Base-by-base conservation (phyloP, 106 monocot species). In the Platanthera zijinensis region DNA sequence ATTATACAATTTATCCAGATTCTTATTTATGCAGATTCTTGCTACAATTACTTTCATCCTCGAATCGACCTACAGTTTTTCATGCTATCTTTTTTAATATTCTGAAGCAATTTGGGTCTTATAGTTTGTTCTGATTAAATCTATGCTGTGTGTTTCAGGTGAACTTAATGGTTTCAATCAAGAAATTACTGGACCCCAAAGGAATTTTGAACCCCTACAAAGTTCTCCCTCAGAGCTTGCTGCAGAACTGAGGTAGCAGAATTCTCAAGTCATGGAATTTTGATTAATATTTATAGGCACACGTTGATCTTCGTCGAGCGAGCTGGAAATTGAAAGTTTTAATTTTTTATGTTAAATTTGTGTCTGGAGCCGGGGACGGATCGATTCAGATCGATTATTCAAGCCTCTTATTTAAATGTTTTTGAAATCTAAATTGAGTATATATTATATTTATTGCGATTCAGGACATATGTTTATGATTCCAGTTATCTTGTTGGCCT, bases 131-230 rank as follows among this genome's bases (percentile, higher is more conserved):
- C 32, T 64, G 50, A 30, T 5, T n/a, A 22, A 21, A 48, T 10
- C 52, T 54, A 1, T 76, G 2, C 6, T 30, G 32, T 21, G 74
- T 19, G 74, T 47, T 47, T 57, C 83, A 94, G 97, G 94, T 99
- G 76, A 74, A 88, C 78, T 46, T 92, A 71, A 94, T 99, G 97
- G 84, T 77, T 64, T 84, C 91, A 32, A 80, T 99, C 67, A 99
- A 99, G 83, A 99, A 84, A 74, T 46, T 91, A 61, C 28, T 99
- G 76, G 97, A 97, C 61, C 97, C 97, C 53, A 89, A 89, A 28
- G 79, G 85, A 15, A 99, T 99, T 82, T 48, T 99, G 76, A 99
- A 99, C 63, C 97, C 97, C 5, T 99, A 94, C 81, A 94, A 99
- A 87, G 94, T 94, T 74, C 77, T 99, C 1, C 94, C 97, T 11